Conservation (phyloP, 768 basidiomycete genomes). For the Hygrophoropsis aurantiaca region DNA sequence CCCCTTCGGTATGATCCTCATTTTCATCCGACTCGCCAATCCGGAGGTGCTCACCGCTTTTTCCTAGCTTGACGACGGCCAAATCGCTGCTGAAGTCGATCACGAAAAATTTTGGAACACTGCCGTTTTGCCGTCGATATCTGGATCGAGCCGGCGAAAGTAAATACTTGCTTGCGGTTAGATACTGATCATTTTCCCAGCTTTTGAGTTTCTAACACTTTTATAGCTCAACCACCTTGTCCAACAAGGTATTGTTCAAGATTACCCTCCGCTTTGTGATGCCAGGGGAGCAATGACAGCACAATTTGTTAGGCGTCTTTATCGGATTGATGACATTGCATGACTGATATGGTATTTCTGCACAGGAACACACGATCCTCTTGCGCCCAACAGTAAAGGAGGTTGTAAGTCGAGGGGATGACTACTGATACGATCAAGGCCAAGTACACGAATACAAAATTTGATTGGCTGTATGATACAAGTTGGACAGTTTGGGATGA, state of each 20-base stretch:
- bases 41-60: conserved; percentile 1
- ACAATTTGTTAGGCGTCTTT: conserved; percentile 65
- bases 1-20: conserved; percentile 61
- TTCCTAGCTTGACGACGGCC: conserved; percentile 71
- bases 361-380: conserved; percentile 82
- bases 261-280: conserved; percentile 92
- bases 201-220: background rate
- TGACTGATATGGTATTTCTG: background rate
- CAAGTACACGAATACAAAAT: conserved; percentile 11
- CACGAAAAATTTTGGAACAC: conserved; percentile 88
- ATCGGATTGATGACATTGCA: background rate
- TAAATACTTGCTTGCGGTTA: conserved; percentile 87
- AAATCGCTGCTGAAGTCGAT: conserved; percentile 86
- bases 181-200: conserved; percentile 18
- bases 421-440: conserved; percentile 49
- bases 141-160: conserved; percentile 90
- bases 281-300: conserved; percentile 88
- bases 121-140: conserved; percentile 95
- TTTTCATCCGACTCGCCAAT: background rate
- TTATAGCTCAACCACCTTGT: conserved; percentile 86
- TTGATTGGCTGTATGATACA: no score
- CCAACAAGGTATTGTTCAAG: conserved; percentile 81
- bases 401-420: conserved; percentile 80
- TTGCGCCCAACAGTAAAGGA: conserved; percentile 84
- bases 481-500: no score